These are phyloP conservation scores for Cutaneotrichosporon spelunceum DNA, from an alignment of 1,284 basidiomycete genomes.

Conservation along the genomic window DNA sequence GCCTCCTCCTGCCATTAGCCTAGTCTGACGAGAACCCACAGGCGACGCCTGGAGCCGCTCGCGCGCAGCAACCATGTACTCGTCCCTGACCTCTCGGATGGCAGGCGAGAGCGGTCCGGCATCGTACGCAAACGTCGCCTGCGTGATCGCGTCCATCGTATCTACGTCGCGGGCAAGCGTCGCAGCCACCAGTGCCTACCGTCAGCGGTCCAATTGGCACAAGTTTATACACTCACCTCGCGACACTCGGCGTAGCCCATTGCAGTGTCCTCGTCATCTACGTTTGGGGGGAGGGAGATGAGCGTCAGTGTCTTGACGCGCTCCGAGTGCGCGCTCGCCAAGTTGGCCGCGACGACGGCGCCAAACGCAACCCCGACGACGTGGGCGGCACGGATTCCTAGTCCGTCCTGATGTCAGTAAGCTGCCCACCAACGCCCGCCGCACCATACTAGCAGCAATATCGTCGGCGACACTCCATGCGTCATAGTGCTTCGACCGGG, in stretches of 20 bases:
- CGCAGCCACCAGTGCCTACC: constrained; percentile 22
- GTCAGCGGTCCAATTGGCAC: too few relatives aligned
- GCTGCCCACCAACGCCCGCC: constrained; percentile 3
- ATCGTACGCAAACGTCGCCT: constrained; percentile 26
- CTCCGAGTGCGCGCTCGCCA: constrained; percentile 16
- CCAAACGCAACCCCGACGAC: constrained; percentile 27
- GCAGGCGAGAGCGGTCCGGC: constrained; percentile 17
- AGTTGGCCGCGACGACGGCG: constrained; percentile 20
- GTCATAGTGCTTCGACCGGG: constrained; percentile 12
- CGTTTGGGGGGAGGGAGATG: constrained; percentile 18
- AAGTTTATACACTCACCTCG: constrained; percentile 20
- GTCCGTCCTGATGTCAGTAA: constrained; percentile 2
- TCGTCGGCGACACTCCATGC: constrained; percentile 19
- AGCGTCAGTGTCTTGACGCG: constrained; percentile 21
- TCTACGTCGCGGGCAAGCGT: constrained; percentile 21
- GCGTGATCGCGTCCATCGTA: constrained; percentile 26
- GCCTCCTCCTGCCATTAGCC: constrained; percentile 3
- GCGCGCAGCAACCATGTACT: constrained; percentile 21
- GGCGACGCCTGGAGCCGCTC: constrained; percentile 12
- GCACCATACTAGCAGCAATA: constrained; percentile 19
- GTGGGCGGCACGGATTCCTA: constrained; percentile 24
- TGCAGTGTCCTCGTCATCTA: constrained; percentile 17
- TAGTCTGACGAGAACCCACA: neutral
- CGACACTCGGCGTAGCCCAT: constrained; percentile 26
- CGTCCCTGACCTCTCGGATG: constrained; percentile 26